Conservation (phyloP, 805 yeast genomes). For the Suhomyces xylopsoci region DNA sequence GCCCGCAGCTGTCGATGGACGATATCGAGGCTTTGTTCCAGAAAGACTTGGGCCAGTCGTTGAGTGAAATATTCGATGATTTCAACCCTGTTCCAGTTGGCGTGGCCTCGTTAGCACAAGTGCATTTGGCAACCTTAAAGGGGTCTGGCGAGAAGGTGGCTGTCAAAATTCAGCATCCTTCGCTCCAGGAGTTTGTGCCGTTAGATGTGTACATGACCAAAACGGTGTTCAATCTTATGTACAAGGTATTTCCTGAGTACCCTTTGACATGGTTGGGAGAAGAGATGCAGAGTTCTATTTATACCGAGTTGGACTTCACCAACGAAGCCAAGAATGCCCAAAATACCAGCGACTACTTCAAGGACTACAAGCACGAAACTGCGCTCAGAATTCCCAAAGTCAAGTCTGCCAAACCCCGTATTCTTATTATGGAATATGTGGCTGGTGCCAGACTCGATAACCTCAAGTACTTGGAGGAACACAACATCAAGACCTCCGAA, state of each 20-base stretch:
- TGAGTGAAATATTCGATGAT: slow-evolving; percentile 62
- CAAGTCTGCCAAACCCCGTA: slow-evolving; percentile 59
- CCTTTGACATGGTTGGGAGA: slow-evolving; percentile 95
- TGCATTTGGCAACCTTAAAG: slow-evolving; percentile 69
- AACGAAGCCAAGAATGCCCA: slow-evolving; percentile 82
- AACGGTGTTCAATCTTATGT: slow-evolving; percentile 69
- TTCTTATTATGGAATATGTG: slow-evolving; percentile 84
- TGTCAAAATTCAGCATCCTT: slow-evolving; percentile 92
- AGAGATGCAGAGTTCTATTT: slow-evolving; percentile 82
- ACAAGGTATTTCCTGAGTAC: slow-evolving; percentile 84
- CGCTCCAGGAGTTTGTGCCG: slow-evolving; percentile 83
- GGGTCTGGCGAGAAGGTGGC: slow-evolving; percentile 73
- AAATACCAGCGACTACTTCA: slow-evolving; percentile 67
- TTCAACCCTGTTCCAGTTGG: slow-evolving; percentile 82
- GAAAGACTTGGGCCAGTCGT: slow-evolving; percentile 57
- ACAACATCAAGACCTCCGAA: slow-evolving; percentile 68
- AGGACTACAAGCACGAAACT: slow-evolving; percentile 52
- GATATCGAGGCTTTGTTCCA: slow-evolving; percentile 67
- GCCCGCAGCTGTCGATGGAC: slow-evolving; percentile 75
- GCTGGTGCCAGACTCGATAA: slow-evolving; percentile 84
- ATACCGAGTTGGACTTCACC: slow-evolving; percentile 84
- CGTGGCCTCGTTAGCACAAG: slow-evolving; percentile 95
- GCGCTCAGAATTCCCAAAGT: slow-evolving; percentile 80
- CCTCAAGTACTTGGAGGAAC: slow-evolving; percentile 54
- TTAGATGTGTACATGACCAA: slow-evolving; percentile 78